Base-by-base conservation (phyloP, 352 stramenopile species). In the Phytophthora kernoviae region DNA sequence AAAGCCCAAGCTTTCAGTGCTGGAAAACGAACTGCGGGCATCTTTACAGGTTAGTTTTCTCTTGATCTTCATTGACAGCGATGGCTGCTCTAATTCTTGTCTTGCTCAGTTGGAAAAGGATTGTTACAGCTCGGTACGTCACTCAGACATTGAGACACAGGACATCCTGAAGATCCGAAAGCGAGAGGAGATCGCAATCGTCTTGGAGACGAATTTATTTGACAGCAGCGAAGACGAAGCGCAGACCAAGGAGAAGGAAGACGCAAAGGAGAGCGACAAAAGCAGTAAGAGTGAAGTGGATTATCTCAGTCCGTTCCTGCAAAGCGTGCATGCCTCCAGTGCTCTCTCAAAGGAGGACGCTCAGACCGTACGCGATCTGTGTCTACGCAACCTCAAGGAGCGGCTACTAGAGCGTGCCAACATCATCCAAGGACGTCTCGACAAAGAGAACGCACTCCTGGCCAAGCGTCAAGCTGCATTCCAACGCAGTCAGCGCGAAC, bases 221-320 rank as follows among this genome's bases (percentile, higher is more conserved):
- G 89, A 97, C 51, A 50, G 30, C 9, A 81, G 71, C 30, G 80
- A 91, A 26, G 80, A 89, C 50, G 84, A 95, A 20, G 52, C 64
- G 1, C 85, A 88, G 63, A 55, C 64, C 11, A 79, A 83, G 52
- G 73, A 77, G 26, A 85, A 84, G 36, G 79, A 93, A 34, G 79
- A 92, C 43, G 68, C 69, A 30, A 84, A 85, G 48, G 83, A 93
- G 41, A 65, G 74, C 30, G 66, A 75, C 58, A 88, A 90, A 59
- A 83, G 84, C 42, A 80, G 68, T 12, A 90, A 91, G 70, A 75
- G 68, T 21, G 81, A 92, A 52, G 86, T 96, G 41, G 93, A 98
- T 68, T 98, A 98, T 63, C 77, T 98, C 18, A 96, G 90, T 49
- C 93, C 94, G 26, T 98, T 98, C 70, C 65, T 98, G 27, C 86